These are phyloP conservation scores for Oryza meridionalis DNA, from an alignment of 176 grass and related monocot genomes.

Conservation along the genomic window DNA sequence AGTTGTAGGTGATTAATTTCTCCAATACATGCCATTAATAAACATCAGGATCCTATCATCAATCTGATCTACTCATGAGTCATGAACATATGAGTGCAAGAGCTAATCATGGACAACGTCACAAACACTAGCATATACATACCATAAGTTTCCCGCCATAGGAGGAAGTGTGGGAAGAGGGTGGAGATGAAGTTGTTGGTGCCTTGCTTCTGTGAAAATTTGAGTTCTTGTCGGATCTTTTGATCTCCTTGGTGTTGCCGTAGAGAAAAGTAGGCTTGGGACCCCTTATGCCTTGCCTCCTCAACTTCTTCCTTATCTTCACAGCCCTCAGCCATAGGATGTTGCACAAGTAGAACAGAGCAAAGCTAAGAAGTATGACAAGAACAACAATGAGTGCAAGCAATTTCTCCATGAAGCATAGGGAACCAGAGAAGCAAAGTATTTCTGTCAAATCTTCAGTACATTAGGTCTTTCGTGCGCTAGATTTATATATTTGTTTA, in stretches of 20 bases:
- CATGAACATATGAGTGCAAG: neutral
- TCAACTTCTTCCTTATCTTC: constrained; percentile 61
- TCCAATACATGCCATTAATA: neutral
- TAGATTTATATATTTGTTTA: constrained; percentile 34
- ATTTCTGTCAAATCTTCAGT: constrained; percentile 15
- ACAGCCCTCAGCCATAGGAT: constrained; percentile 44
- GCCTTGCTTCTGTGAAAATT: constrained; percentile 11
- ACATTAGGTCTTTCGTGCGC: neutral
- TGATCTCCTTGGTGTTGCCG: constrained; percentile 74
- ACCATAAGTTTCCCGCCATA: constrained; percentile 73
- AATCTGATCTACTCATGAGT: neutral
- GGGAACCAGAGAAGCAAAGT: constrained; percentile 11
- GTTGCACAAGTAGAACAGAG: constrained; percentile 49
- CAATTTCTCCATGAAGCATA: constrained; percentile 35
- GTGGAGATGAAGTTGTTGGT: constrained; percentile 45
- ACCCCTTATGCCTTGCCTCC: constrained; percentile 69
- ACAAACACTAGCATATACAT: constrained; percentile 25
- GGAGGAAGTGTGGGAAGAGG: constrained; percentile 63
- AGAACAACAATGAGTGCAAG: constrained; percentile 14
- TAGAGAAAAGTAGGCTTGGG: constrained; percentile 61
- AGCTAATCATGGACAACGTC: neutral
- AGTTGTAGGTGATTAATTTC: constrained; percentile 9
- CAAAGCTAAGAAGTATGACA: constrained; percentile 37
- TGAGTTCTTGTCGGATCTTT: constrained; percentile 52
- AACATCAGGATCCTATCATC: constrained; percentile 22